Percentiles rank a stretch among this genome's conserved stretches.
Evolutionary conservation across 176 grass and related monocot species (phyloP).

Genomic region (Lolium perenne): DNA sequence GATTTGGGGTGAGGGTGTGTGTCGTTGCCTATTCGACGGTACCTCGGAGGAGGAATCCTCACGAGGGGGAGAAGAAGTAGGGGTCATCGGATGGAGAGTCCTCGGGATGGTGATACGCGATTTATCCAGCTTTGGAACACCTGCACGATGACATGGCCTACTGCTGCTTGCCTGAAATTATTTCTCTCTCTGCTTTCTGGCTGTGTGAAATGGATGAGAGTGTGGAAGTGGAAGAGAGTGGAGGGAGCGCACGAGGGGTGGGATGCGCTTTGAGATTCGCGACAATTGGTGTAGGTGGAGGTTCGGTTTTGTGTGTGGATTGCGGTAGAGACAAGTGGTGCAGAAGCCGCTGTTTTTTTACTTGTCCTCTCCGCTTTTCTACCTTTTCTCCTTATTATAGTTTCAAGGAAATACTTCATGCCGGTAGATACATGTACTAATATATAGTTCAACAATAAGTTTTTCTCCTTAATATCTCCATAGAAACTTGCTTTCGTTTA

Average conservation of each 20-base stretch:
- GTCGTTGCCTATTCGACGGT: too few species aligned
- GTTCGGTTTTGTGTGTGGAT: slow-evolving; percentile 11
- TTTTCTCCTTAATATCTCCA: too few species aligned
- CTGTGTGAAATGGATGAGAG: neutral
- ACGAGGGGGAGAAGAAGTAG: too few species aligned
- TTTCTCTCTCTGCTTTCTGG: slow-evolving; percentile 21
- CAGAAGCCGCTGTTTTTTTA: slow-evolving; percentile 23
- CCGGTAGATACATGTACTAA: neutral
- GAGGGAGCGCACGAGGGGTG: neutral
- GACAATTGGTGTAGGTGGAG: neutral
- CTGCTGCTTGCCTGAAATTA: neutral
- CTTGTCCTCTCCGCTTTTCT: slow-evolving; percentile 18
- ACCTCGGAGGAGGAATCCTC: too few species aligned
- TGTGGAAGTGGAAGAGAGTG: neutral
- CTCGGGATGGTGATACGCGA: too few species aligned
- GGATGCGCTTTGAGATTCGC: slow-evolving; percentile 48
- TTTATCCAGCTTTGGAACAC: too few species aligned
- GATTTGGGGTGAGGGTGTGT: too few species aligned
- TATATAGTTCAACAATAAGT: too few species aligned
- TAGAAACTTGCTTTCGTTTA: too few species aligned
- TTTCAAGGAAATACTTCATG: neutral
- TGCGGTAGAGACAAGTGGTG: slow-evolving; percentile 51
- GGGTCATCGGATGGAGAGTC: too few species aligned
- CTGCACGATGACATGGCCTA: too few species aligned
- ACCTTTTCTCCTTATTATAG: neutral